Percentiles rank a stretch among this genome's conserved stretches.
phyloP scores from a whole-genome alignment of 306 rosid genomes.

The Cucumis cinereus region DNA sequence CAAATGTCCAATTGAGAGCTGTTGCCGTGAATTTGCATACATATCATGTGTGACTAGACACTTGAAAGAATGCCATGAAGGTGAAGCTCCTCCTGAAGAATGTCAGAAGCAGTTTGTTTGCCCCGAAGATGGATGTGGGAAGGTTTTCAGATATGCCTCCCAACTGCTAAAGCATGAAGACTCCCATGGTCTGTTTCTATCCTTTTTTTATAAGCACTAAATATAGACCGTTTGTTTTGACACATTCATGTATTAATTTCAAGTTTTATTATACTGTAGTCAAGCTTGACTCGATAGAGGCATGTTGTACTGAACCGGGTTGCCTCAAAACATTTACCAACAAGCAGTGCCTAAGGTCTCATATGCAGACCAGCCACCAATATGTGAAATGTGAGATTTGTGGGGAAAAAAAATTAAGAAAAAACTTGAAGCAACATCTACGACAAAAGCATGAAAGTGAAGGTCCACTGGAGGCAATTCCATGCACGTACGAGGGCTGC shows the following conservation, averaged over 20 bases:
- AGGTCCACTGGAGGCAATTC: conserved; percentile 17
- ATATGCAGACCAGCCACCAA: conserved; percentile 56
- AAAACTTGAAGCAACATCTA: conserved; percentile 64
- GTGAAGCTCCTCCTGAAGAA: conserved; percentile 14
- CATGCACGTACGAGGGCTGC: conserved; percentile 47
- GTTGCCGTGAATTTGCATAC: conserved; percentile 37
- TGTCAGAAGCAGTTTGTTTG: conserved; percentile 37
- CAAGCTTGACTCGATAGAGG: conserved; percentile 53
- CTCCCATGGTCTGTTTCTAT: conserved; percentile 54
- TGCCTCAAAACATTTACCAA: conserved; percentile 62
- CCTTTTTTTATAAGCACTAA: background rate
- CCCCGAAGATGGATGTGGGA: conserved; percentile 60
- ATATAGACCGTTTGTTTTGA: background rate
- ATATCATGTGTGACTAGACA: conserved; percentile 50
- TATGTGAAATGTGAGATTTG: conserved; percentile 49
- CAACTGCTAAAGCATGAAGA: conserved; percentile 43
- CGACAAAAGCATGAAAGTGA: conserved; percentile 28
- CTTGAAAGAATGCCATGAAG: conserved; percentile 37
- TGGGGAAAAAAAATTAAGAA: conserved; percentile 51
- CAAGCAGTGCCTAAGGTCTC: conserved; percentile 44
- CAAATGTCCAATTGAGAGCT: conserved; percentile 50
- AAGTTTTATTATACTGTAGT: conserved; percentile 25
- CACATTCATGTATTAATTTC: background rate
- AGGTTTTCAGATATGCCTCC: conserved; percentile 51
- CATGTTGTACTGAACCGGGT: conserved; percentile 50